Percentiles rank a stretch among this genome's conserved stretches.
These are phyloP conservation scores for Athelia sp. DNA, from an alignment of 1,284 basidiomycete species.

Conservation along the genomic window DNA sequence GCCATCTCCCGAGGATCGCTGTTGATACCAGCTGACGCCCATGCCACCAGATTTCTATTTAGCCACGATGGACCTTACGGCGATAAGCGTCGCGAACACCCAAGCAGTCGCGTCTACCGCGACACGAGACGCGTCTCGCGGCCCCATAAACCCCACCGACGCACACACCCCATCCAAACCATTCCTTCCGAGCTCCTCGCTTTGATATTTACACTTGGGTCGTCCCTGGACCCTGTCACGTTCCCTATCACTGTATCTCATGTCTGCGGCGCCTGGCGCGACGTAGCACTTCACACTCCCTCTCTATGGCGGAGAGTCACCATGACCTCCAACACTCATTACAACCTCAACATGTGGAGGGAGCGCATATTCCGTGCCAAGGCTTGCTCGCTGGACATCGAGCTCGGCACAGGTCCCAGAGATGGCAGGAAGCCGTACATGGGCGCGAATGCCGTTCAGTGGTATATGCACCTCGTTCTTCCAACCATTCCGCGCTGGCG, in stretches of 20 bases:
- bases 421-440: constrained; percentile 18
- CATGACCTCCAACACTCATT: constrained; percentile 35
- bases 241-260: constrained; percentile 58
- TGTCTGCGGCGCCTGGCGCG: constrained; percentile 58
- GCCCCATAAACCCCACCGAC: constrained; percentile 3
- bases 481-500: constrained; percentile 52
- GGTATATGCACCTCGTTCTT: constrained; percentile 50
- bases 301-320: constrained; percentile 55
- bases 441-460: constrained; percentile 47
- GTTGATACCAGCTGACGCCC: neutral
- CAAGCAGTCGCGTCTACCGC: neutral
- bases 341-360: constrained; percentile 41
- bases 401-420: constrained; percentile 28
- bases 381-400: constrained; percentile 53
- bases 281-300: constrained; percentile 50
- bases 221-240: constrained; percentile 42
- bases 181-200: constrained; percentile 60
- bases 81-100: neutral
- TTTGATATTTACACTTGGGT: constrained; percentile 56
- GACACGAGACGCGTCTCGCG: neutral
- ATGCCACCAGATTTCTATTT: neutral
- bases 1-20: neutral
- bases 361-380: constrained; percentile 53
- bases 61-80: neutral
- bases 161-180: constrained; percentile 41